A percentile compares a stretch with the other conserved stretches of the same genome.
Conservation (phyloP, 2,329 filamentous ascomycete species). For the Penicillium italicum region DNA sequence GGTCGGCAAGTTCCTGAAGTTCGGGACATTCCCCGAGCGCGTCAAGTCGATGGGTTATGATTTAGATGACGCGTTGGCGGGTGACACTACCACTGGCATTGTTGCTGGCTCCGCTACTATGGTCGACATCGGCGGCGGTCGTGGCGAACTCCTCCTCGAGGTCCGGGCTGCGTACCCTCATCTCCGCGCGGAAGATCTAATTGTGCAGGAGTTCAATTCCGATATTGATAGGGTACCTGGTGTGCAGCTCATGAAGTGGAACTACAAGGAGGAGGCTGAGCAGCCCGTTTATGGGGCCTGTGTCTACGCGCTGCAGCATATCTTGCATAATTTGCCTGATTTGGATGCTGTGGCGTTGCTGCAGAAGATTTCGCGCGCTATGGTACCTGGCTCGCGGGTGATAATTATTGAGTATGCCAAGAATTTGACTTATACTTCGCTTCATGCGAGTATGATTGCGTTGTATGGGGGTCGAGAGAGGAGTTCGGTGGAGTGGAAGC, state of each 20-base stretch:
- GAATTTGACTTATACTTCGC: slow-evolving; percentile 33
- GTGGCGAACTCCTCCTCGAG: slow-evolving; percentile 37
- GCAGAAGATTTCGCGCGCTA: slow-evolving; percentile 36
- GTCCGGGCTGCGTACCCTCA: slow-evolving; percentile 34
- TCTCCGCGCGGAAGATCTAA: slow-evolving; percentile 25
- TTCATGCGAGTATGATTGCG: slow-evolving; percentile 39
- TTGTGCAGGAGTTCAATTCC: slow-evolving; percentile 39
- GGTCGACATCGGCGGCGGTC: slow-evolving; percentile 40
- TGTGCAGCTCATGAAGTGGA: slow-evolving; percentile 34
- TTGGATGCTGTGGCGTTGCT: slow-evolving; percentile 35
- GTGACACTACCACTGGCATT: background rate
- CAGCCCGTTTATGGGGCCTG: slow-evolving; percentile 35
- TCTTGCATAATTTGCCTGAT: slow-evolving; percentile 39
- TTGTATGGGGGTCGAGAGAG: slow-evolving; percentile 36
- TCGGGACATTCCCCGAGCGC: slow-evolving; percentile 33
- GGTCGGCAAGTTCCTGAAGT: slow-evolving; percentile 38
- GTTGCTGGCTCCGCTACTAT: slow-evolving; percentile 22
- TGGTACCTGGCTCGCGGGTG: slow-evolving; percentile 33
- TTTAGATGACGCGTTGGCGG: slow-evolving; percentile 23
- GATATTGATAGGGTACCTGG: slow-evolving; percentile 27
- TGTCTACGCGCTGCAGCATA: slow-evolving; percentile 36
- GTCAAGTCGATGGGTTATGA: slow-evolving; percentile 33
- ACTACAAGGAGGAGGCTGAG: slow-evolving; percentile 33
- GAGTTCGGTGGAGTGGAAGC: slow-evolving; percentile 35
- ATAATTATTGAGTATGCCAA: slow-evolving; percentile 39